Conservation (phyloP, 106 monocot species). For the Chionographis japonica region DNA sequence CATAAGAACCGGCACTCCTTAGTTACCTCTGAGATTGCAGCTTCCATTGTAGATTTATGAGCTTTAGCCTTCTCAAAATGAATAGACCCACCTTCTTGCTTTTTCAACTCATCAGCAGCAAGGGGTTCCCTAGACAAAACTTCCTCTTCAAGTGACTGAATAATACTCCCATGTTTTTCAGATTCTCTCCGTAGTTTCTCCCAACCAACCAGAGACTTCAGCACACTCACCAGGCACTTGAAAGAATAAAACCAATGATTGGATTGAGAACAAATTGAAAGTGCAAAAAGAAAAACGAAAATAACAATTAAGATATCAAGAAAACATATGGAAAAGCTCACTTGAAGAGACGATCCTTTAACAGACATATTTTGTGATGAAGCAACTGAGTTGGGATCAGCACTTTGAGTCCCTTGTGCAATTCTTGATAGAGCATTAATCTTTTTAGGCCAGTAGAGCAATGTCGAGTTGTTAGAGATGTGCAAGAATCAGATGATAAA, state of each 20-base stretch:
- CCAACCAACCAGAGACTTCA: slow-evolving; percentile 92
- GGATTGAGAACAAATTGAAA: neutral
- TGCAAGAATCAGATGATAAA: slow-evolving; percentile 1
- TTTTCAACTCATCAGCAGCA: slow-evolving; percentile 41
- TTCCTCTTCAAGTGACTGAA: slow-evolving; percentile 53
- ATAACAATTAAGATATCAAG: neutral
- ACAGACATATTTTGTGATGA: slow-evolving; percentile 48
- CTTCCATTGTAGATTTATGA: slow-evolving; percentile 92
- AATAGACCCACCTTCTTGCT: slow-evolving; percentile 53
- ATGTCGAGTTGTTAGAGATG: neutral
- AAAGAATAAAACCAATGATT: slow-evolving; percentile 7
- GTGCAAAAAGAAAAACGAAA: neutral
- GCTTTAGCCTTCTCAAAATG: slow-evolving; percentile 96
- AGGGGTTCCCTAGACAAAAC: slow-evolving; percentile 25
- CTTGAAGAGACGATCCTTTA: slow-evolving; percentile 94
- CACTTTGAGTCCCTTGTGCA: slow-evolving; percentile 54
- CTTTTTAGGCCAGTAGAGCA: slow-evolving; percentile 19
- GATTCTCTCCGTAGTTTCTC: slow-evolving; percentile 61
- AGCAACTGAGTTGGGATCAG: slow-evolving; percentile 66
- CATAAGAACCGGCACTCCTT: neutral
- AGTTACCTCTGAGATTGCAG: slow-evolving; percentile 80
- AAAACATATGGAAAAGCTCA: slow-evolving; percentile 21
- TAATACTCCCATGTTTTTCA: slow-evolving; percentile 29
- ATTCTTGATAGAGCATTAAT: slow-evolving; percentile 87
- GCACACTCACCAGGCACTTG: slow-evolving; percentile 87